Evolutionary conservation across 2,329 filamentous ascomycete genomes (phyloP).

Genomic region (Alternaria viburni): DNA sequence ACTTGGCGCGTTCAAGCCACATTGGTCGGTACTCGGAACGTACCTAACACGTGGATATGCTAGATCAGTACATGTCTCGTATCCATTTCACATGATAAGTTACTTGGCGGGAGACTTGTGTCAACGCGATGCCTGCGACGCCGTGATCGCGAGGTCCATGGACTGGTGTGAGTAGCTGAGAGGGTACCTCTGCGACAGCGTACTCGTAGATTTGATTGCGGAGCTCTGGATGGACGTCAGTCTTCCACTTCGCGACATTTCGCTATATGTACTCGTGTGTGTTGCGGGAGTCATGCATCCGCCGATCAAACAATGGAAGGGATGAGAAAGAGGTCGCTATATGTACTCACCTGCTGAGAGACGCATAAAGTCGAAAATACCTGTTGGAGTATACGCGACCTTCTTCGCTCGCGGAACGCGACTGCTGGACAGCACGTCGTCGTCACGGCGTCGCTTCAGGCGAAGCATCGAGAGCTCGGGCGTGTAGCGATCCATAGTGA

Average conservation of each 20-base stretch:
- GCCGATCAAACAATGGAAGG: no score
- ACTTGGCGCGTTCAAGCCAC: not conserved
- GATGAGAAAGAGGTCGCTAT: no score
- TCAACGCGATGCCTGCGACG: not conserved
- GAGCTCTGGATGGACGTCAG: not conserved
- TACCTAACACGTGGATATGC: not conserved
- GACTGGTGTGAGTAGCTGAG: not conserved
- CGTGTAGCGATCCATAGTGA: not conserved
- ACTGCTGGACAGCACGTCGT: not conserved
- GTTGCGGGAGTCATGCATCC: no score
- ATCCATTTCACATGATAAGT: not conserved
- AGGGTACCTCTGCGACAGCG: not conserved
- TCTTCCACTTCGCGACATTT: not conserved
- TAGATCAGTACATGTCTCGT: not conserved
- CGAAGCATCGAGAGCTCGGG: not conserved
- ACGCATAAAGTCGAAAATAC: not conserved
- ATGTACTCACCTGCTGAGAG: not conserved
- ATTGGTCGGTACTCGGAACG: not conserved
- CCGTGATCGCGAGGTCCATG: not conserved
- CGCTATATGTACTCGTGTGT: no score
- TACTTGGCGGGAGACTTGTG: not conserved
- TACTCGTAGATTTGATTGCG: not conserved
- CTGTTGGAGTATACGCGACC: not conserved
- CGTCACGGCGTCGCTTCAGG: not conserved
- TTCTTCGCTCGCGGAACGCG: not conserved